Conservation (phyloP, 2,329 filamentous ascomycete species). For the Sporothrix euskadiensis region DNA sequence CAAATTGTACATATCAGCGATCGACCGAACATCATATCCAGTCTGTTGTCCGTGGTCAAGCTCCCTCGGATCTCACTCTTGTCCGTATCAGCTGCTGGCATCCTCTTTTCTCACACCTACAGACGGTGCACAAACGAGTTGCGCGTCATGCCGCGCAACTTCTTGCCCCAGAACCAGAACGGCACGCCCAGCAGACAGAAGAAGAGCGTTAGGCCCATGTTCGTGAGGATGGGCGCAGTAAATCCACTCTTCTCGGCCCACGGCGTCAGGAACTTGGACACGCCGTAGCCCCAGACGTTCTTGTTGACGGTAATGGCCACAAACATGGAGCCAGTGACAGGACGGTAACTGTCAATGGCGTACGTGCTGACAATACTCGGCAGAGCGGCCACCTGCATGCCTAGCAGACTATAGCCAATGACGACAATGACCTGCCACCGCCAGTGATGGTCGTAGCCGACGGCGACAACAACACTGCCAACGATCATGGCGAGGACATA, state of each 20-base stretch:
- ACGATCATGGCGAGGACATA: constrained; percentile 50
- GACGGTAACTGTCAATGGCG: constrained; percentile 65
- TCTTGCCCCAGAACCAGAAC: constrained; percentile 39
- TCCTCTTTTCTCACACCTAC: not conserved
- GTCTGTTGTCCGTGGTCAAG: not conserved
- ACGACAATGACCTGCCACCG: constrained; percentile 52
- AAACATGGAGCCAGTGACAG: constrained; percentile 53
- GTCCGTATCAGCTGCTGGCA: not conserved
- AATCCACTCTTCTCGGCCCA: constrained; percentile 36
- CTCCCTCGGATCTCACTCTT: not conserved
- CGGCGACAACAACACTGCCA: constrained; percentile 47
- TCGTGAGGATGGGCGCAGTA: constrained; percentile 35
- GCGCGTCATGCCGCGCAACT: constrained; percentile 41
- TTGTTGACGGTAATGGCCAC: constrained; percentile 37
- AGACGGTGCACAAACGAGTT: constrained; percentile 29
- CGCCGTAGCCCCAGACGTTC: constrained; percentile 38
- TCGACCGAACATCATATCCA: not conserved
- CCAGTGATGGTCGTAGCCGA: constrained; percentile 52
- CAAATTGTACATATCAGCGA: not conserved
- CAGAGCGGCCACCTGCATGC: constrained; percentile 48
- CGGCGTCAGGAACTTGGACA: constrained; percentile 37
- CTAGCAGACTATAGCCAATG: constrained; percentile 46
- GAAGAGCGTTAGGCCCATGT: constrained; percentile 36
- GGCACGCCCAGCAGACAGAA: constrained; percentile 33
- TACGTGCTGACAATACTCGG: constrained; percentile 61